These are phyloP conservation scores for Colletotrichum orchidophilum DNA, from an alignment of 2,329 filamentous ascomycete species.

Conservation along the genomic window DNA sequence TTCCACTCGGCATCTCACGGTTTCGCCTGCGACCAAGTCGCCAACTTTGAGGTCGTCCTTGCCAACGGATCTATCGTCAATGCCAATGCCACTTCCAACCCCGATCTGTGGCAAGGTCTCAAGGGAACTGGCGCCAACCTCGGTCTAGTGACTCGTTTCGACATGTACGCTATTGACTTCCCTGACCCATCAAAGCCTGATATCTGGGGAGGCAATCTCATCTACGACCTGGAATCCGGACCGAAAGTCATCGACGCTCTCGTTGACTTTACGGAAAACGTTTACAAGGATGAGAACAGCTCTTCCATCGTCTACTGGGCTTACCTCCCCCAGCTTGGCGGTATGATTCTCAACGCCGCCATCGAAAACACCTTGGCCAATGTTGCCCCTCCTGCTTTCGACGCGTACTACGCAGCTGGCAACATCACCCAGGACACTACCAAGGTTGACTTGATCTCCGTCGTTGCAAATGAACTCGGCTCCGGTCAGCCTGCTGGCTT, in stretches of 20 bases:
- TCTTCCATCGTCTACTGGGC: slow-evolving; percentile 45
- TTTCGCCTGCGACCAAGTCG: slow-evolving; percentile 56
- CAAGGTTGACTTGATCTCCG: slow-evolving; percentile 40
- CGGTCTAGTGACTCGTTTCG: slow-evolving; percentile 48
- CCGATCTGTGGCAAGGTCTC: slow-evolving; percentile 56
- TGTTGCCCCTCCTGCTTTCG: slow-evolving; percentile 42
- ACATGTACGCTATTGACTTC: slow-evolving; percentile 44
- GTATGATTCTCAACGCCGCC: slow-evolving; percentile 43
- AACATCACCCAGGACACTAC: slow-evolving; percentile 39
- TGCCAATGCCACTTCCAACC: slow-evolving; percentile 48
- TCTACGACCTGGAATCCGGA: slow-evolving; percentile 37
- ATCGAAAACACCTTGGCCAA: slow-evolving; percentile 43
- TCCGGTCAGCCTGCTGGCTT: slow-evolving; percentile 41
- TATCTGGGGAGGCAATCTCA: slow-evolving; percentile 44
- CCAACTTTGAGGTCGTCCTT: slow-evolving; percentile 56
- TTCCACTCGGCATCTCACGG: slow-evolving; percentile 50
- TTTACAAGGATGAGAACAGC: slow-evolving; percentile 44
- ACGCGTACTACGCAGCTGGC: slow-evolving; percentile 39
- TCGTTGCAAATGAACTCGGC: slow-evolving; percentile 43
- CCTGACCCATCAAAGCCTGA: slow-evolving; percentile 38
- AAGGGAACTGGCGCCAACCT: slow-evolving; percentile 60
- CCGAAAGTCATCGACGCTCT: slow-evolving; percentile 42
- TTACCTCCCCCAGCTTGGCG: slow-evolving; percentile 42
- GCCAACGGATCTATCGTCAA: slow-evolving; percentile 51
- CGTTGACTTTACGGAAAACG: slow-evolving; percentile 43